Conservation (phyloP, 2,329 filamentous ascomycete genomes). For the Botrytis deweyae region DNA sequence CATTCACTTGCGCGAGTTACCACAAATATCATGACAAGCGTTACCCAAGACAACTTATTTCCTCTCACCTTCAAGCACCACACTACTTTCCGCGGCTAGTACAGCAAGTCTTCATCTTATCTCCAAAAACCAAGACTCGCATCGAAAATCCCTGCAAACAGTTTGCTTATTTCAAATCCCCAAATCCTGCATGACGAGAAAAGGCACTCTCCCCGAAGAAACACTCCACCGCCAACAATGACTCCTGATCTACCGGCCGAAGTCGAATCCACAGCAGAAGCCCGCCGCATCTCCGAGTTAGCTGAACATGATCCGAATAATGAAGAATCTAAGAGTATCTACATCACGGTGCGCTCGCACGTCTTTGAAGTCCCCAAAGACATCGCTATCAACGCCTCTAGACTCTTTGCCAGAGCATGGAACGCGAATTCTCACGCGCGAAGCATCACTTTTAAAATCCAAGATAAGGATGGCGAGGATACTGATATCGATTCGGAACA, state of each 20-base stretch:
- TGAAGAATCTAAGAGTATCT: background rate
- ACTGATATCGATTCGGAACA: background rate
- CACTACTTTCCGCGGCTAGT: fast-evolving
- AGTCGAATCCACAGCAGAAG: background rate
- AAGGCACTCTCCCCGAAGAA: background rate
- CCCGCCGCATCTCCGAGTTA: background rate
- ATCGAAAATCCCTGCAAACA: background rate
- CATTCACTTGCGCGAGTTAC: background rate
- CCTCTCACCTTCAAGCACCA: background rate
- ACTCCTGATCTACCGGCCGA: background rate
- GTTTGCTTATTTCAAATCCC: background rate
- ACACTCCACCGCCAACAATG: background rate
- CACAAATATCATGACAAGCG: background rate
- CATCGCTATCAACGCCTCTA: background rate
- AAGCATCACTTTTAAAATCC: background rate
- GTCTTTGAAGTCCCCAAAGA: background rate
- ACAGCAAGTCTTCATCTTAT: background rate
- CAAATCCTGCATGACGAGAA: background rate
- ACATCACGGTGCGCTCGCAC: background rate
- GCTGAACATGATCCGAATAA: fast-evolving
- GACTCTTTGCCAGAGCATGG: background rate
- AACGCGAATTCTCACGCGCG: background rate
- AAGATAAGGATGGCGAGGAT: background rate
- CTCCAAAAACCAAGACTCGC: background rate
- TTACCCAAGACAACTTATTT: background rate